Percentiles rank a stretch among this genome's conserved stretches.
Conservation (phyloP, 2,329 filamentous ascomycete species). For the Trichoderma asperellum region DNA sequence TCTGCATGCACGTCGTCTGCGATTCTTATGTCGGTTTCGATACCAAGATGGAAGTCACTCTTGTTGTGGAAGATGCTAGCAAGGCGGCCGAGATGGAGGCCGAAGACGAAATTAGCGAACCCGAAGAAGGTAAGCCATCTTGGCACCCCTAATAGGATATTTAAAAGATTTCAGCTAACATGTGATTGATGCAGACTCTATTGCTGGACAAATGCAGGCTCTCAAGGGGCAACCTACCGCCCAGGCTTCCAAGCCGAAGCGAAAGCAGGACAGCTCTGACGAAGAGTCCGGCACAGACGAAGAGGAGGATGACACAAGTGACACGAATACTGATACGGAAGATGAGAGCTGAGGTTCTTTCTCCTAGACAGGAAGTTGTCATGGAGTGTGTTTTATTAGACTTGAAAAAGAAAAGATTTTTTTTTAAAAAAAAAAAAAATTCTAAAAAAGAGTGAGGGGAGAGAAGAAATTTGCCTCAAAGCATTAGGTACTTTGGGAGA, state of each 20-base stretch:
- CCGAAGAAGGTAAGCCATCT: slow-evolving; percentile 81
- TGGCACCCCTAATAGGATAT: slow-evolving; percentile 1
- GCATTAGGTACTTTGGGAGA: not conserved
- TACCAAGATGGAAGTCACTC: slow-evolving; percentile 84
- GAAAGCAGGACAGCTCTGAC: slow-evolving; percentile 56
- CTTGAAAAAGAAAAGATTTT: not conserved
- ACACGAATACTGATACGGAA: slow-evolving; percentile 71
- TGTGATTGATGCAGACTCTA: slow-evolving; percentile 63
- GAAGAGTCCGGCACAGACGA: slow-evolving; percentile 80
- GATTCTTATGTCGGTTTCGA: slow-evolving; percentile 97
- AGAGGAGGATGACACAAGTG: slow-evolving; percentile 68
- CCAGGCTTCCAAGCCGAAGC: slow-evolving; percentile 59
- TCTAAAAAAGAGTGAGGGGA: not conserved
- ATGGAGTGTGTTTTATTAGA: slow-evolving; percentile 27
- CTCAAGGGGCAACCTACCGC: slow-evolving; percentile 74
- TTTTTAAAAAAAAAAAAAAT: not conserved
- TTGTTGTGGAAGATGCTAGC: slow-evolving; percentile 85
- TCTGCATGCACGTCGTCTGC: slow-evolving; percentile 90
- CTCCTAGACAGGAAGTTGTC: slow-evolving; percentile 37
- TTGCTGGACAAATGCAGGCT: slow-evolving; percentile 88
- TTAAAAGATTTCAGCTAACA: slow-evolving; percentile 16
- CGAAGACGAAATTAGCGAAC: slow-evolving; percentile 96
- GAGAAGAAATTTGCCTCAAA: slow-evolving; percentile 1
- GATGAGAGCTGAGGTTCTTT: slow-evolving; percentile 47
- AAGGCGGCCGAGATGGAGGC: slow-evolving; percentile 79